Conservation (phyloP, 2,329 filamentous ascomycete species). For the Diaporthe sp. region DNA sequence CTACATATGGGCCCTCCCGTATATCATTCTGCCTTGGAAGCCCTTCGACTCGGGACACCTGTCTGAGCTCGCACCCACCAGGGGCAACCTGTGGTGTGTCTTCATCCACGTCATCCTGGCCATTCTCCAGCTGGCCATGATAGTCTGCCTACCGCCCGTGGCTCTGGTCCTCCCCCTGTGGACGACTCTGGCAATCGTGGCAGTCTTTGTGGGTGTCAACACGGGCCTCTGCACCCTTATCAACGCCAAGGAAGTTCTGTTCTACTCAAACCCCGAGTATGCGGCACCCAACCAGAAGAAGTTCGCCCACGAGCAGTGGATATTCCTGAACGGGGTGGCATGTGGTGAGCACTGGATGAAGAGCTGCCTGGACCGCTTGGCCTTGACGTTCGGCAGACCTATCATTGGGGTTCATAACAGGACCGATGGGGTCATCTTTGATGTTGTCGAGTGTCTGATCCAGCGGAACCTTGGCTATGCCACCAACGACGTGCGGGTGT, state of each 20-base stretch:
- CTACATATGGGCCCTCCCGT: slow-evolving; percentile 67
- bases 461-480: slow-evolving; percentile 81
- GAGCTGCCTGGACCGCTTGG: slow-evolving; percentile 76
- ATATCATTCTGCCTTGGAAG: slow-evolving; percentile 67
- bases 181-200: slow-evolving; percentile 52
- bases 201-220: slow-evolving; percentile 61
- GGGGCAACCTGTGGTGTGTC: slow-evolving; percentile 66
- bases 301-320: slow-evolving; percentile 72
- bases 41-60: slow-evolving; percentile 63
- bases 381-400: slow-evolving; percentile 77
- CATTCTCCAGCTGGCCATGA: slow-evolving; percentile 68
- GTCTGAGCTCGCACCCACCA: slow-evolving; percentile 72
- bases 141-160: slow-evolving; percentile 65
- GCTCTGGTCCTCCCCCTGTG: slow-evolving; percentile 60
- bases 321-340: slow-evolving; percentile 82
- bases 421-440: slow-evolving; percentile 79
- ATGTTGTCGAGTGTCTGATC: slow-evolving; percentile 80
- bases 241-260: slow-evolving; percentile 62
- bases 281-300: slow-evolving; percentile 60
- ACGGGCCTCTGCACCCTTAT: slow-evolving; percentile 60
- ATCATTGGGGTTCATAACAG: slow-evolving; percentile 80
- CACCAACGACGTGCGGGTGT: slow-evolving; percentile 73
- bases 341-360: slow-evolving; percentile 74
- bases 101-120: slow-evolving; percentile 67
- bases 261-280: slow-evolving; percentile 63